These are phyloP conservation scores for Chlamydomonas sp. DNA, from an alignment of 139 green algal species.

Conservation along the genomic window DNA sequence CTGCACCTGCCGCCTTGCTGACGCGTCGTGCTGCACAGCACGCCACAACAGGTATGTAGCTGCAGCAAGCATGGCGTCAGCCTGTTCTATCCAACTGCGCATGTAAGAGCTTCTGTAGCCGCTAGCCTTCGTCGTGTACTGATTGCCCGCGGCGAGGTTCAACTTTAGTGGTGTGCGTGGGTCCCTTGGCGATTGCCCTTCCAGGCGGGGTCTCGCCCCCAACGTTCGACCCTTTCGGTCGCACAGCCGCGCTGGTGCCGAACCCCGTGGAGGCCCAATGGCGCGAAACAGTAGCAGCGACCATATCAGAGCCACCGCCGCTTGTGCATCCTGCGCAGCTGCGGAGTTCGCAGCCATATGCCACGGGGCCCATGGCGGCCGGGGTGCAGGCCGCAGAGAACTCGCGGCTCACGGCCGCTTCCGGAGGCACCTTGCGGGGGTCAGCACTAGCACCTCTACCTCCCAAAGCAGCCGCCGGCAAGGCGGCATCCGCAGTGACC, in stretches of 20 bases:
- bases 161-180: background rate
- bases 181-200: background rate
- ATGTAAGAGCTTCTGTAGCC: background rate
- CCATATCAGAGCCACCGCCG: slow-evolving; percentile 23
- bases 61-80: background rate
- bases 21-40: background rate
- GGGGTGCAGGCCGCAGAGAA: too few relatives aligned
- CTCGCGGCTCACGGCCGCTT: too few relatives aligned
- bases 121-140: background rate
- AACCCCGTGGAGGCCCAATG: slow-evolving; percentile 39
- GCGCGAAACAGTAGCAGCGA: slow-evolving; percentile 34
- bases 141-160: background rate
- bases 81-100: background rate
- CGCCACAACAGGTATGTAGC: background rate
- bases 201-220: background rate
- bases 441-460: too few relatives aligned
- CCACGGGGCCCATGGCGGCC: too few relatives aligned
- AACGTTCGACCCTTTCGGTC: slow-evolving; percentile 39
- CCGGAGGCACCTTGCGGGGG: too few relatives aligned
- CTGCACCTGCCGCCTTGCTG: slow-evolving; percentile 1
- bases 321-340: background rate
- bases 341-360: background rate
- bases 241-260: slow-evolving; percentile 9
- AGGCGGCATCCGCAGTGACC: too few relatives aligned
- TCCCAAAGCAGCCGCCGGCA: too few relatives aligned